Evolutionary conservation across 352 stramenopile species (phyloP).

Genomic region (Globisporangium yorkense): DNA sequence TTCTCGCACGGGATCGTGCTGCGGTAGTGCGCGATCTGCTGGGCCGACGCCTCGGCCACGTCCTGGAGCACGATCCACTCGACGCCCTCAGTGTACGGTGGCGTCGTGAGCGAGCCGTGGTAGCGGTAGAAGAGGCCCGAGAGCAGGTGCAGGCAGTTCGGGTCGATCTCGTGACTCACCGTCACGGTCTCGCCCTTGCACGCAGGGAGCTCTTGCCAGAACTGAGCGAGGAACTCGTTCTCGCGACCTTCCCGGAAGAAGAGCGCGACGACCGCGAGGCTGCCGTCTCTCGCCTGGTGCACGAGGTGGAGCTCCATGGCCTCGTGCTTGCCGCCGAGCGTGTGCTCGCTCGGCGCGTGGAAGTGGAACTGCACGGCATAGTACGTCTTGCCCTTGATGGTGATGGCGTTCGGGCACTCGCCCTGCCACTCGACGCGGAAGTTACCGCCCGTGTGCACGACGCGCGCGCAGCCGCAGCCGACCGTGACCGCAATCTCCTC

Average conservation of each 20-base stretch:
- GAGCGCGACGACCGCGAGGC: conserved; percentile 47
- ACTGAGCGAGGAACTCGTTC: conserved; percentile 51
- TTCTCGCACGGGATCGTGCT: conserved; percentile 41
- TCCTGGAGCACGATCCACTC: conserved; percentile 59
- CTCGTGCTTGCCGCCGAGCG: conserved; percentile 39
- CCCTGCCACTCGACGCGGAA: conserved; percentile 50
- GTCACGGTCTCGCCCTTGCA: conserved; percentile 11
- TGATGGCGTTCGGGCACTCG: conserved; percentile 28
- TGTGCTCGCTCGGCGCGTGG: conserved; percentile 69
- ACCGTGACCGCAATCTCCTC: conserved; percentile 21
- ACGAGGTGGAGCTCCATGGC: conserved; percentile 70
- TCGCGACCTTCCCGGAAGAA: conserved; percentile 50
- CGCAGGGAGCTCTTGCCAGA: conserved; percentile 42
- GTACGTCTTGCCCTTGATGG: conserved; percentile 45
- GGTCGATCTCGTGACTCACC: conserved; percentile 4
- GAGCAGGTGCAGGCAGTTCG: conserved; percentile 17
- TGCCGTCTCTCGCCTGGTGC: conserved; percentile 47
- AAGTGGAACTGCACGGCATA: conserved; percentile 63
- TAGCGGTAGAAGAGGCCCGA: conserved; percentile 50
- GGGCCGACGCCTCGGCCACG: conserved; percentile 34
- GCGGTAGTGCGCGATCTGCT: conserved; percentile 45
- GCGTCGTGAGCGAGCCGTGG: conserved; percentile 59
- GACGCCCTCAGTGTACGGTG: conserved; percentile 69
- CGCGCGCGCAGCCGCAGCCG: conserved; percentile 24
- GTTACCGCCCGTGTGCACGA: conserved; percentile 31